Percentiles rank a stretch among this genome's conserved stretches.
These are phyloP conservation scores for Lophiotrema nucula DNA, from an alignment of 495 filamentous ascomycete genomes.

Conservation along the genomic window DNA sequence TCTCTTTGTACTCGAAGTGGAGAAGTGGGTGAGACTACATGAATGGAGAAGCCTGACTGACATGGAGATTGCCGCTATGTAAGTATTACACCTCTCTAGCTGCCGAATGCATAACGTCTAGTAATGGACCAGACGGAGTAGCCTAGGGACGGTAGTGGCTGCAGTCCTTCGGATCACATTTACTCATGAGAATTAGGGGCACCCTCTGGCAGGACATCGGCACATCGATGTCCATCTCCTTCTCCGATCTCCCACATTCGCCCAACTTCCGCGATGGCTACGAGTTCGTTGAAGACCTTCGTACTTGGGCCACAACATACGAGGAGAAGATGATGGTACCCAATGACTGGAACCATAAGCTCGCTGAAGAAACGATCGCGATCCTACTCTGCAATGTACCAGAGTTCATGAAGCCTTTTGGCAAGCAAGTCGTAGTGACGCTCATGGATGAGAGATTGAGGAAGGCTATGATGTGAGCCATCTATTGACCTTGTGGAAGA, in stretches of 20 bases:
- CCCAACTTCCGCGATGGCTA: conserved; percentile 22
- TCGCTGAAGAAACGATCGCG: conserved; percentile 56
- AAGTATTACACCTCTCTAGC: not conserved
- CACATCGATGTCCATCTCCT: conserved; percentile 22
- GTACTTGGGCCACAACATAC: conserved; percentile 19
- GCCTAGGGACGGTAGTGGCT: no score
- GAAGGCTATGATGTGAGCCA: conserved; percentile 62
- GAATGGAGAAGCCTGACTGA: not conserved
- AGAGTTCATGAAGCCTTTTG: conserved; percentile 47
- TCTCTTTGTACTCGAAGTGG: conserved; percentile 61
- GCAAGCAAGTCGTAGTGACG: conserved; percentile 51
- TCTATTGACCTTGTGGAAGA: no score
- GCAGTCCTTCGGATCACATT: no score
- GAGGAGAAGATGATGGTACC: conserved; percentile 55
- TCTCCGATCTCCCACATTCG: not conserved
- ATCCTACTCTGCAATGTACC: conserved; percentile 62
- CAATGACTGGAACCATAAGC: conserved; percentile 49
- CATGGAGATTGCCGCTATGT: not conserved
- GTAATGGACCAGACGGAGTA: no score
- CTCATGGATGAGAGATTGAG: conserved; percentile 65
- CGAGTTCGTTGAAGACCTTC: conserved; percentile 17
- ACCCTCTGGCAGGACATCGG: conserved; percentile 26
- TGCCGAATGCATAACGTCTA: no score
- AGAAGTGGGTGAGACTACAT: conserved; percentile 48
- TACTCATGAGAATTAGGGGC: conserved; percentile 9